phyloP scores from a whole-genome alignment of 2,329 filamentous ascomycete species.

The Alternaria ethzedia region DNA sequence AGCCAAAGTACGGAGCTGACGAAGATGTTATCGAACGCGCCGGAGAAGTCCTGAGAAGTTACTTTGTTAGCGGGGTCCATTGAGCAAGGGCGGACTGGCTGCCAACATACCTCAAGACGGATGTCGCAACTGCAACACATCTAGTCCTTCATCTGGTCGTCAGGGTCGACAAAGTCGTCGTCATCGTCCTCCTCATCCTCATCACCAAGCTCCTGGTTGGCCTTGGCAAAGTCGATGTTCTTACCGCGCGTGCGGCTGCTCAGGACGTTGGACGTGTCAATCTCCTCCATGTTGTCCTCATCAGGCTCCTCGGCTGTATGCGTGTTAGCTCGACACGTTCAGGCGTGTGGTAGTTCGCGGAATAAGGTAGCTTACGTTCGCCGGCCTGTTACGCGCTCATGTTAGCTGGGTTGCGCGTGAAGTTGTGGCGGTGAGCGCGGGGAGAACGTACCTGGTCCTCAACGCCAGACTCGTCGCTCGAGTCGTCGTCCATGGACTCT shows the following conservation, averaged over 20 bases:
- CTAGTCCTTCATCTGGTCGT: constrained; percentile 73
- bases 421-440: neutral
- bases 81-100: neutral
- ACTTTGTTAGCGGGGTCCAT: neutral
- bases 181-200: constrained; percentile 83
- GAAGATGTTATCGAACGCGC: constrained; percentile 25
- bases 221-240: constrained; percentile 91
- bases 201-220: constrained; percentile 76
- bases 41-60: constrained; percentile 16
- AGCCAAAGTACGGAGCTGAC: constrained; percentile 22
- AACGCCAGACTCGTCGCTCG: constrained; percentile 71
- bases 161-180: constrained; percentile 67
- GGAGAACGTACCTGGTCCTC: constrained; percentile 60
- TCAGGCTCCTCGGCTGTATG: constrained; percentile 67
- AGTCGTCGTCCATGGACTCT: constrained; percentile 74
- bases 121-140: neutral
- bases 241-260: constrained; percentile 84
- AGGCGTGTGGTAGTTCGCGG: constrained; percentile 11
- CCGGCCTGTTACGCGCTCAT: constrained; percentile 26
- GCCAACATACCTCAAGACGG: constrained; percentile 27
- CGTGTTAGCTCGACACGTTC: constrained; percentile 25
- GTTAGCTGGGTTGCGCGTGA: constrained; percentile 35
- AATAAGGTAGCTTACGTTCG: constrained; percentile 43
- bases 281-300: constrained; percentile 85
- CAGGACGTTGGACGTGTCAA: constrained; percentile 89